A percentile compares a stretch with the other conserved stretches of the same genome.
These are phyloP conservation scores for Rhizopogon rudus DNA, from an alignment of 768 basidiomycete species.

Conservation along the genomic window DNA sequence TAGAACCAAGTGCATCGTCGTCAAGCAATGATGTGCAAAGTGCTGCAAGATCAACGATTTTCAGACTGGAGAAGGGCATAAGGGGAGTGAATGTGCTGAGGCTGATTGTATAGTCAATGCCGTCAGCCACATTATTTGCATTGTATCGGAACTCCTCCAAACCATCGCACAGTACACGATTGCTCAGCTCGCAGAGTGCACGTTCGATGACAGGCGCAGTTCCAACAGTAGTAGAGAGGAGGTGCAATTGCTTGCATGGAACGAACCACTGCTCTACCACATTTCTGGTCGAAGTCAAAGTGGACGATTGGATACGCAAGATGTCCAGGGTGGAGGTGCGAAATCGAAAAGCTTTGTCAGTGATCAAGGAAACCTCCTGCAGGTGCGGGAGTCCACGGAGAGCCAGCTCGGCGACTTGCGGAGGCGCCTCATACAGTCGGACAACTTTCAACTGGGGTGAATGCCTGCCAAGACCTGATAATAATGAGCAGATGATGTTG, in stretches of 20 bases:
- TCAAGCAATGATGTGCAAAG: not conserved
- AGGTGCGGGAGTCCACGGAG: too few relatives aligned
- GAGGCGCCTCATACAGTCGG: too few relatives aligned
- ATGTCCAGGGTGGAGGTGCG: not conserved
- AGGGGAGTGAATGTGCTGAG: not conserved
- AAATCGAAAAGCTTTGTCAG: not conserved
- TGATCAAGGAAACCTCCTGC: too few relatives aligned
- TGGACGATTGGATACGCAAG: not conserved
- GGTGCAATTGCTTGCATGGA: not conserved
- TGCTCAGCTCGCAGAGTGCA: not conserved
- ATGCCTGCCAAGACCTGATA: not conserved
- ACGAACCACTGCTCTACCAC: not conserved
- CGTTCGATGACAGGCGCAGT: not conserved
- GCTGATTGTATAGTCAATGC: not conserved
- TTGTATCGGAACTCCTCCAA: not conserved
- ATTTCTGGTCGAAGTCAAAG: not conserved
- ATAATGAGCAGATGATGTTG: not conserved
- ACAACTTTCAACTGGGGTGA: not conserved
- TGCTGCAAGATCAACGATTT: not conserved
- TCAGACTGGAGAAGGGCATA: not conserved
- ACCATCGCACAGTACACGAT: not conserved
- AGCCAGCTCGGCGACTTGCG: too few relatives aligned
- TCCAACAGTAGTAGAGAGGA: not conserved
- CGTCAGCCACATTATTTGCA: not conserved
- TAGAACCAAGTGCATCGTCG: not conserved